Conservation (phyloP, 2,329 filamentous ascomycete genomes). For the Sclerotinia trifoliorum region DNA sequence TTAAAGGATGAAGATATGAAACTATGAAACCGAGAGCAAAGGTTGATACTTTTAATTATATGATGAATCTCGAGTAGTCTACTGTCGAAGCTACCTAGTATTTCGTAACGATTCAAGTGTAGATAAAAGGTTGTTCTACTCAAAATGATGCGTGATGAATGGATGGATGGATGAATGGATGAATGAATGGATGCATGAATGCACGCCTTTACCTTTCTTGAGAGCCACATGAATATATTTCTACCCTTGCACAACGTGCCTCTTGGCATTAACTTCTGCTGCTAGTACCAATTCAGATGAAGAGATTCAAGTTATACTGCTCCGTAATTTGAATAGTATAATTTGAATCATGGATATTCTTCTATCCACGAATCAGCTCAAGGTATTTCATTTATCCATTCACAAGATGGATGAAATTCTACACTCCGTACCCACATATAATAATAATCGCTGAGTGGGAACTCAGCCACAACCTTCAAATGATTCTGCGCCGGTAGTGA, state of each 20-base stretch:
- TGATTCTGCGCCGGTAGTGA: not conserved
- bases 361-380: not conserved
- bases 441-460: not conserved
- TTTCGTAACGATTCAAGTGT: not conserved
- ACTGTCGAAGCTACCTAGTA: not conserved
- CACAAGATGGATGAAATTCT: not conserved
- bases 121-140: no score
- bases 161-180: no score
- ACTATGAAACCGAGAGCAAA: no score
- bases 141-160: no score
- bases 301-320: not conserved
- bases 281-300: not conserved
- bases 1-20: not conserved
- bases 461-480: constrained; percentile 1
- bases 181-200: no score
- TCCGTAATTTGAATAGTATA: no score
- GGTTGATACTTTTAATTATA: no score
- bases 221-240: not conserved
- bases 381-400: not conserved
- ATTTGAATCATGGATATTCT: not conserved
- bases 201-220: no score
- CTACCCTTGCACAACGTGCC: not conserved
- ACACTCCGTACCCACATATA: not conserved
- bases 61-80: not conserved
- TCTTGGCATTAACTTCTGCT: not conserved